These are phyloP conservation scores for Penicillium sp. DNA, from an alignment of 2,329 filamentous ascomycete genomes.

Conservation along the genomic window DNA sequence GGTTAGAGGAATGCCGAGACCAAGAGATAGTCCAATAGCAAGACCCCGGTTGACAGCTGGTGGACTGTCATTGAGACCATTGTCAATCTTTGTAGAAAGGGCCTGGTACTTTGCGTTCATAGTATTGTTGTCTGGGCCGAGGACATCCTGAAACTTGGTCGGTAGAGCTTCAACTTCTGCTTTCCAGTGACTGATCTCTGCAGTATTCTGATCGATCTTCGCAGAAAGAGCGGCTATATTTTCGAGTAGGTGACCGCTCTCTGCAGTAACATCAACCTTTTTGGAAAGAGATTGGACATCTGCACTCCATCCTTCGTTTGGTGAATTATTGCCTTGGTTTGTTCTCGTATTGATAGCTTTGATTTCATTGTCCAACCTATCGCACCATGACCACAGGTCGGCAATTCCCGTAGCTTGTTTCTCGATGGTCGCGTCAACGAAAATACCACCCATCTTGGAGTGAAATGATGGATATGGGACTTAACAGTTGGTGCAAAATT, in stretches of 20 bases:
- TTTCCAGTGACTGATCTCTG: neutral
- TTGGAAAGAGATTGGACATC: no score
- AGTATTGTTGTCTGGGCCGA: neutral
- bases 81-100: neutral
- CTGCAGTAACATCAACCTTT: neutral
- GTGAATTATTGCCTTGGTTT: no score
- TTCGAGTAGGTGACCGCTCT: neutral
- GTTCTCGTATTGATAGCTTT: neutral
- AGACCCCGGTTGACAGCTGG: neutral
- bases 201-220: neutral
- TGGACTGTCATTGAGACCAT: neutral
- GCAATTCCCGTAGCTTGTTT: neutral
- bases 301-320: neutral
- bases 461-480: neutral
- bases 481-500: neutral
- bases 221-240: neutral
- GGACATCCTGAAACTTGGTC: neutral
- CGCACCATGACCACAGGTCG: neutral
- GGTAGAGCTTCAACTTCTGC: neutral
- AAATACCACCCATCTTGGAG: neutral
- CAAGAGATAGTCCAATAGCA: neutral
- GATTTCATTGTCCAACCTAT: neutral
- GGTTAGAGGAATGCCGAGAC: neutral
- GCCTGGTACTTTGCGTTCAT: neutral
- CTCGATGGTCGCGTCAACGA: accelerated